phyloP scores from a whole-genome alignment of 2,329 filamentous ascomycete species.

The Nannizzia gypsea region DNA sequence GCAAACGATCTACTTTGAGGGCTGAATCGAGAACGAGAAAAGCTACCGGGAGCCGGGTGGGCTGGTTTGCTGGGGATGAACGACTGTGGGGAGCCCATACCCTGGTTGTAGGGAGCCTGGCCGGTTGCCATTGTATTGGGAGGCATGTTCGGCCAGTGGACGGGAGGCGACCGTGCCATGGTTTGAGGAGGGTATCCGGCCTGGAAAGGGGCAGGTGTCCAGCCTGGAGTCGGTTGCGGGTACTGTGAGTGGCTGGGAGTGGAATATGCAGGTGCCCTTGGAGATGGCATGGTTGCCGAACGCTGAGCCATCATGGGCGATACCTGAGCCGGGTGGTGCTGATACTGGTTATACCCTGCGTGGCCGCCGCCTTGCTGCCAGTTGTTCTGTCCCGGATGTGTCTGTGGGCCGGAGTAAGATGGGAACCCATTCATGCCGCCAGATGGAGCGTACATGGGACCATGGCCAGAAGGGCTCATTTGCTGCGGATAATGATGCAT shows the following conservation, averaged over 20 bases:
- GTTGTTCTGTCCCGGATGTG: conserved; percentile 24
- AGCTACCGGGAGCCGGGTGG: conserved; percentile 75
- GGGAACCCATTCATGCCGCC: conserved; percentile 23
- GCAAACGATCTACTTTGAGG: conserved; percentile 89
- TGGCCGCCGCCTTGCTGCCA: conserved; percentile 25
- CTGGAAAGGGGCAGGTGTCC: conserved; percentile 25
- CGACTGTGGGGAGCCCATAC: conserved; percentile 58
- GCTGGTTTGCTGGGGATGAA: conserved; percentile 52
- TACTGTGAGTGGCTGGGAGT: conserved; percentile 25
- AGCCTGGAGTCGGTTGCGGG: conserved; percentile 21
- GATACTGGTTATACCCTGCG: conserved; percentile 22
- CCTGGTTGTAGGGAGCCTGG: conserved; percentile 57
- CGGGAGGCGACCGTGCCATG: conserved; percentile 21
- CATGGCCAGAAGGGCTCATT: conserved; percentile 19
- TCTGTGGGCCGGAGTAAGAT: conserved; percentile 26
- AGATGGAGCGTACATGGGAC: conserved; percentile 24
- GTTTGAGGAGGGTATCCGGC: conserved; percentile 15
- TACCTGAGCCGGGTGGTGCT: conserved; percentile 26
- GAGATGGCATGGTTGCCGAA: conserved; percentile 27
- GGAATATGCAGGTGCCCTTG: conserved; percentile 28
- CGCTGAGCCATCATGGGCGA: conserved; percentile 28
- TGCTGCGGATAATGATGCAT: conserved; percentile 18
- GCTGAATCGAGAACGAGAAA: conserved; percentile 76
- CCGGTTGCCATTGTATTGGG: conserved; percentile 25
- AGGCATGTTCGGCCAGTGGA: conserved; percentile 30